Conservation (phyloP, 345 rosid genomes). For the Combretum micranthum region DNA sequence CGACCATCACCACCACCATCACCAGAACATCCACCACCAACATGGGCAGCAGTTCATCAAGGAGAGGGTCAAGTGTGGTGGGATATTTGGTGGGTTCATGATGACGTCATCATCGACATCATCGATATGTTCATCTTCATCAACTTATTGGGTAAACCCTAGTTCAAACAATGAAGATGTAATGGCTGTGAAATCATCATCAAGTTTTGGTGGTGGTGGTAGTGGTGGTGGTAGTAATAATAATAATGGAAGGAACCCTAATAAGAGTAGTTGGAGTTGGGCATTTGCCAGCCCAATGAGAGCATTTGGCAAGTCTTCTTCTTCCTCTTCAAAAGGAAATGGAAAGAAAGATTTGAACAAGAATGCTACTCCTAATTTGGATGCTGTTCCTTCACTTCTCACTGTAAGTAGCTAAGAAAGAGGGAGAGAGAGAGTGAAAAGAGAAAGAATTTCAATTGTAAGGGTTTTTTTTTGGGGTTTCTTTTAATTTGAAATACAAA, state of each 20-base stretch:
- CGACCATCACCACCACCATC: constrained; percentile 3
- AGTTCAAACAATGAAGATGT: neutral
- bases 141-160: constrained; percentile 48
- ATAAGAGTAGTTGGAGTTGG: constrained; percentile 77
- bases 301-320: constrained; percentile 52
- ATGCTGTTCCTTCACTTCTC: constrained; percentile 68
- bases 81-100: constrained; percentile 89
- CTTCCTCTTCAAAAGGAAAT: constrained; percentile 14
- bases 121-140: constrained; percentile 44
- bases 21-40: constrained; percentile 9
- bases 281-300: constrained; percentile 95
- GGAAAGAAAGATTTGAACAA: constrained; percentile 38
- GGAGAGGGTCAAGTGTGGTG: constrained; percentile 84
- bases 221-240: constrained; percentile 28
- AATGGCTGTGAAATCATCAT: constrained; percentile 11
- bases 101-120: constrained; percentile 71
- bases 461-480: constrained; percentile 1
- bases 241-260: no score
- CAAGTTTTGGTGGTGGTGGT: constrained; percentile 32
- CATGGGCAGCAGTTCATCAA: constrained; percentile 27
- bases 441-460: neutral
- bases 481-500: neutral
- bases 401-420: constrained; percentile 39
- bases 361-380: constrained; percentile 39
- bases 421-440: neutral